These are phyloP conservation scores for Curvularia spicifera DNA, from an alignment of 2,329 filamentous ascomycete genomes.

Conservation along the genomic window DNA sequence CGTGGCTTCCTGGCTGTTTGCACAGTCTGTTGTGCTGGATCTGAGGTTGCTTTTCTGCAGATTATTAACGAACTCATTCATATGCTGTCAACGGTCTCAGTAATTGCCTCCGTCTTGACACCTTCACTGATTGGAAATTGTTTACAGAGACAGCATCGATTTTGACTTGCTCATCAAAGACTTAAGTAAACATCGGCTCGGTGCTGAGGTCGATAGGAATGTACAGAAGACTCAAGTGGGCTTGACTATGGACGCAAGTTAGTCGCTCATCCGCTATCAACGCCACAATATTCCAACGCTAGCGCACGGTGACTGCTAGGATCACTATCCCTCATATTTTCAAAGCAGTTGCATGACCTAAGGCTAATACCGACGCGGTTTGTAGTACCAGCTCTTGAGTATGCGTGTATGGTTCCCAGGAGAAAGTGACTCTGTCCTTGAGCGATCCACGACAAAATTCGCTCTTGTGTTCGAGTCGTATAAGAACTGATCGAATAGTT, in stretches of 20 bases:
- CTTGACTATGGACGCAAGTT: conserved; percentile 48
- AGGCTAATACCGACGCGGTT: conserved; percentile 45
- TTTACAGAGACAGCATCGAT: conserved; percentile 49
- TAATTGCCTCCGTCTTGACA: conserved; percentile 44
- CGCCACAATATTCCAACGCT: conserved; percentile 52
- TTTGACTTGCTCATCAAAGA: conserved; percentile 47
- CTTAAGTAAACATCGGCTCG: conserved; percentile 49
- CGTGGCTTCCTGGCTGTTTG: conserved; percentile 59
- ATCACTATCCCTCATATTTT: conserved; percentile 53
- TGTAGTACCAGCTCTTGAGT: conserved; percentile 42
- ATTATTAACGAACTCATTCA: conserved; percentile 54
- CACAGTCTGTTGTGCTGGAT: conserved; percentile 64
- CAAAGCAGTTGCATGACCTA: conserved; percentile 48
- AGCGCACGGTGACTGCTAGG: conserved; percentile 54
- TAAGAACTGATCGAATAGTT: conserved; percentile 61
- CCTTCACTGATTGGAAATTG: conserved; percentile 34
- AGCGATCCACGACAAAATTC: conserved; percentile 59
- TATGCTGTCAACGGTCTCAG: conserved; percentile 34
- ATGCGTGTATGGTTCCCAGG: conserved; percentile 58
- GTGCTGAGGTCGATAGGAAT: conserved; percentile 33
- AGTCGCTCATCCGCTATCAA: conserved; percentile 39
- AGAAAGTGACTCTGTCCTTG: conserved; percentile 62
- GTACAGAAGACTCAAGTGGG: neutral
- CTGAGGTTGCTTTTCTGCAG: conserved; percentile 57
- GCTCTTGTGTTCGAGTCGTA: conserved; percentile 59